Evolutionary conservation across 2,329 filamentous ascomycete genomes (phyloP).

Genomic region (Diaporthe citriasiana): DNA sequence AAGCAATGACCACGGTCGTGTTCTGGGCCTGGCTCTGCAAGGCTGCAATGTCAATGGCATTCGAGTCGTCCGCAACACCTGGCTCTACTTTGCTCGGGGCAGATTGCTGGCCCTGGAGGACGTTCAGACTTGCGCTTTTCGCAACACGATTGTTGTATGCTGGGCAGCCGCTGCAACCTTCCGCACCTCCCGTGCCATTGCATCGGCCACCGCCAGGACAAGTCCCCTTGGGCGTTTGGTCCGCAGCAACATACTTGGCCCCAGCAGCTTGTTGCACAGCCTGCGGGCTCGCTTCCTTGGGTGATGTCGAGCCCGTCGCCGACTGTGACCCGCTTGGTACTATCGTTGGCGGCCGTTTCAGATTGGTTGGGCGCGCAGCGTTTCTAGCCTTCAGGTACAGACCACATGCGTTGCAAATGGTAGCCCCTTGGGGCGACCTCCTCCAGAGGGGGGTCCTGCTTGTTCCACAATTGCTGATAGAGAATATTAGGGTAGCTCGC

Average conservation of each 20-base stretch:
- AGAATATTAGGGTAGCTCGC: conserved; percentile 43
- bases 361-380: conserved; percentile 87
- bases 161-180: conserved; percentile 95
- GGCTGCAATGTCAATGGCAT: conserved; percentile 65
- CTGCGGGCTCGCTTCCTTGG: conserved; percentile 56
- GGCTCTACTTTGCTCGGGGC: conserved; percentile 46
- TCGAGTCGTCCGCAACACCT: conserved; percentile 52
- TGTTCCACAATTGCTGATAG: conserved; percentile 88
- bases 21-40: conserved; percentile 59
- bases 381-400: conserved; percentile 96
- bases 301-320: conserved; percentile 56
- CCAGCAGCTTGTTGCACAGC: conserved; percentile 58
- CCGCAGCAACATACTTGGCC: conserved; percentile 82
- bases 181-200: conserved; percentile 95
- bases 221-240: conserved; percentile 83
- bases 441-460: conserved; percentile 96
- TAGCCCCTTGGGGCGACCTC: conserved; percentile 90
- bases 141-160: conserved; percentile 97
- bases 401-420: conserved; percentile 98
- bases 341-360: conserved; percentile 80
- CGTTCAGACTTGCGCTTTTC: conserved; percentile 82
- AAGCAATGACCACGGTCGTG: conserved; percentile 84
- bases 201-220: conserved; percentile 96
- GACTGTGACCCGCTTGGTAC: conserved; percentile 61
- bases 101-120: conserved; percentile 62